These are phyloP conservation scores for Phytophthora fragariae DNA, from an alignment of 352 stramenopile species.

Conservation along the genomic window DNA sequence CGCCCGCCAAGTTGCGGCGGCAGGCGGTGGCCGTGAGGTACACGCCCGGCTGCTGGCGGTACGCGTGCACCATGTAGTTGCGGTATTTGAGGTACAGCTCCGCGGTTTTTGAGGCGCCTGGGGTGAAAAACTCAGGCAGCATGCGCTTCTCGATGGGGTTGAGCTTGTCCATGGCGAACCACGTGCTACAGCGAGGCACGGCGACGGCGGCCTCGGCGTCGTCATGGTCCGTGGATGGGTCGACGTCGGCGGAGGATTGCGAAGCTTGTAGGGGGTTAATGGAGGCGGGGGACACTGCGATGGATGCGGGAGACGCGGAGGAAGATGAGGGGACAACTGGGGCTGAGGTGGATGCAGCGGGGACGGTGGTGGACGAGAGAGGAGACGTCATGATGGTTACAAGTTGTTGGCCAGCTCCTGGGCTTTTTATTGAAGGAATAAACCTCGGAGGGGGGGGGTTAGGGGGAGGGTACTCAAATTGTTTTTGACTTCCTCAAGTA, in stretches of 20 bases:
- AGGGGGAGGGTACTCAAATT: too few relatives aligned
- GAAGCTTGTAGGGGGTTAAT: background rate
- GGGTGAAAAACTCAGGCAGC: slow-evolving; percentile 82
- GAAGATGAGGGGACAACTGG: background rate
- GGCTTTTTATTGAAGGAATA: background rate
- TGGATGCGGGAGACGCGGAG: background rate
- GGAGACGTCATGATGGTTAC: slow-evolving; percentile 10
- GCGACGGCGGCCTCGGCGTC: slow-evolving; percentile 43
- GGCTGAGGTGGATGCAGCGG: background rate
- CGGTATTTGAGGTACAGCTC: slow-evolving; percentile 87
- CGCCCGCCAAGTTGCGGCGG: slow-evolving; percentile 79
- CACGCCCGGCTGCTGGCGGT: slow-evolving; percentile 78
- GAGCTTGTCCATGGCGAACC: slow-evolving; percentile 83
- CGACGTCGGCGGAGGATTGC: slow-evolving; percentile 13
- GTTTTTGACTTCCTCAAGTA: too few relatives aligned
- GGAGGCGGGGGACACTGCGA: background rate
- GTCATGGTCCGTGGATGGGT: slow-evolving; percentile 34
- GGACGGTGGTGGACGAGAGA: background rate
- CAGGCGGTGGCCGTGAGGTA: slow-evolving; percentile 88
- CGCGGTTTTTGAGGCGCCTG: slow-evolving; percentile 41
- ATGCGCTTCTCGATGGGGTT: slow-evolving; percentile 85
- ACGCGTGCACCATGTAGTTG: slow-evolving; percentile 89
- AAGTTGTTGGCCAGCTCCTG: background rate
- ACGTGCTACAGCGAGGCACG: slow-evolving; percentile 76
- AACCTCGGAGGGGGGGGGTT: too few relatives aligned